Conservation (phyloP, 257 asterid genomes). For the Eustoma russellianum region DNA sequence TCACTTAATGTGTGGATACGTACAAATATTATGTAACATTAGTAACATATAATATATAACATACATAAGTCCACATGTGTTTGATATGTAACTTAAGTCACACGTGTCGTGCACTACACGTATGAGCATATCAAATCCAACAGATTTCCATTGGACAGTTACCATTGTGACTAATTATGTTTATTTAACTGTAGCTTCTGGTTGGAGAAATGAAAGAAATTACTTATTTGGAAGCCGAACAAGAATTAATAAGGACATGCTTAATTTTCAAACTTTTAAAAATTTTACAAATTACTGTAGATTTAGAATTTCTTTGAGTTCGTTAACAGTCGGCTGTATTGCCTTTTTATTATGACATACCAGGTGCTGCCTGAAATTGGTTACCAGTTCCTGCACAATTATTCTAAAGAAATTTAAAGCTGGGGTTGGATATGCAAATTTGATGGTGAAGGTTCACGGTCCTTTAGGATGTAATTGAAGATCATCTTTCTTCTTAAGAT, state of each 20-base stretch:
- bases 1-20: no score
- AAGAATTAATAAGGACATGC: conserved; percentile 50
- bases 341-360: conserved; percentile 10
- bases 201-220: conserved; percentile 69
- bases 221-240: conserved; percentile 61
- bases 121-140: no score
- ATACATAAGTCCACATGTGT: no score
- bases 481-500: conserved; percentile 2
- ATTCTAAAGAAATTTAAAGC: conserved; percentile 53
- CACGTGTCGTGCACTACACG: no score
- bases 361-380: conserved; percentile 92
- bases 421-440: conserved; percentile 98
- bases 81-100: no score
- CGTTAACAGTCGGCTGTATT: conserved; percentile 11
- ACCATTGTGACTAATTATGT: conserved; percentile 14
- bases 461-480: conserved; percentile 56
- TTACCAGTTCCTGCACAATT: conserved; percentile 74
- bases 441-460: conserved; percentile 46
- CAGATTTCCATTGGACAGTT: conserved; percentile 11
- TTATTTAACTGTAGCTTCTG: conserved; percentile 44
- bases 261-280: conserved; percentile 3
- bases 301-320: conserved; percentile 7
- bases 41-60: no score
- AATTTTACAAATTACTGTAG: neutral
- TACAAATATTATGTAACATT: no score